A percentile compares a stretch with the other conserved stretches of the same genome.
These are phyloP conservation scores for Dendrobium catenatum DNA, from an alignment of 106 monocot species.

Conservation along the genomic window DNA sequence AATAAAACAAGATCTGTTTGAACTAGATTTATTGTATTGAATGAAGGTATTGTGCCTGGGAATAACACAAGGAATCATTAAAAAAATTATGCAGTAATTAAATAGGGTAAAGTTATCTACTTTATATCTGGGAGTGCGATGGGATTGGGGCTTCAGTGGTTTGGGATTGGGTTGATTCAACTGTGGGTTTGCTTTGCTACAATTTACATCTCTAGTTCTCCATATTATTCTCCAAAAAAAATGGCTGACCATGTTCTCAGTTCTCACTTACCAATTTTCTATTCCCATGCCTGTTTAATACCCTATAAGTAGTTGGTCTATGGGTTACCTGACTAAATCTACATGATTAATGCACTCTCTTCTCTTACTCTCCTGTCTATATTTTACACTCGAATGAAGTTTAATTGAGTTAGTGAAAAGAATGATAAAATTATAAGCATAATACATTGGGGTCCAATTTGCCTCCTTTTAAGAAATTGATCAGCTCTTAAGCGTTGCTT, in stretches of 20 bases:
- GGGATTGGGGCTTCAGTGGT: no score
- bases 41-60: no score
- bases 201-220: not conserved
- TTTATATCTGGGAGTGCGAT: no score
- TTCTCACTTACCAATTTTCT: not conserved
- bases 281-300: not conserved
- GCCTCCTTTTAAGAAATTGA: not conserved
- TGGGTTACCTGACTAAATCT: not conserved
- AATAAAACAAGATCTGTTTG: no score
- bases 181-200: no score
- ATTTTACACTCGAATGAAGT: not conserved
- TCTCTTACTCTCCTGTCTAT: not conserved
- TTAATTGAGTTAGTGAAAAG: not conserved
- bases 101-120: no score
- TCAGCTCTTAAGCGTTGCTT: not conserved
- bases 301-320: not conserved
- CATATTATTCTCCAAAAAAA: not conserved
- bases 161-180: no score
- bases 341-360: not conserved
- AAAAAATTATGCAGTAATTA: no score
- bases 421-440: not conserved
- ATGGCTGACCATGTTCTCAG: not conserved
- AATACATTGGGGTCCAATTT: not conserved
- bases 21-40: no score
- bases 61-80: no score